Percentiles rank a stretch among this genome's conserved stretches.
phyloP scores from a whole-genome alignment of 1,139 yeast genomes.

The Saccharomyces hybrid region DNA sequence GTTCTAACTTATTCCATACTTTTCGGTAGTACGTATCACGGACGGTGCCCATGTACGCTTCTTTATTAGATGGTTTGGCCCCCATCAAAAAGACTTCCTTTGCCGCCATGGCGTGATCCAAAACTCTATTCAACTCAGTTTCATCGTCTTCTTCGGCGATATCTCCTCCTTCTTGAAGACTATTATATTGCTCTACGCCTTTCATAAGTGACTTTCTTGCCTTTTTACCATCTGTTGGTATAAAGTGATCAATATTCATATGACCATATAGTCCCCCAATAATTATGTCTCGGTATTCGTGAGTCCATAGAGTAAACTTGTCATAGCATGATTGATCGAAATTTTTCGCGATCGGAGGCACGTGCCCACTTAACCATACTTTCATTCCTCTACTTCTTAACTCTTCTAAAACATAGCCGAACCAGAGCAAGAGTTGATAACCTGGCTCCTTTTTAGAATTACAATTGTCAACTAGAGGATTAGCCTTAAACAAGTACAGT shows the following conservation, averaged over 20 bases:
- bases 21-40: conserved; percentile 46
- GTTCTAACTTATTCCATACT: conserved; percentile 16
- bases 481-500: conserved; percentile 62
- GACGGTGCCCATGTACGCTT: conserved; percentile 49
- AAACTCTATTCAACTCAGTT: conserved; percentile 7
- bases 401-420: conserved; percentile 66
- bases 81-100: conserved; percentile 37
- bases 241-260: conserved; percentile 81
- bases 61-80: conserved; percentile 62
- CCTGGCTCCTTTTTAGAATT: conserved; percentile 70
- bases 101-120: conserved; percentile 28
- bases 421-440: conserved; percentile 66
- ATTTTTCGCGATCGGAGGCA: conserved; percentile 76
- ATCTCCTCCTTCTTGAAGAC: conserved; percentile 16
- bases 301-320: conserved; percentile 67
- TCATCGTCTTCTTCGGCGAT: conserved; percentile 12
- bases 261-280: conserved; percentile 82
- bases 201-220: conserved; percentile 41
- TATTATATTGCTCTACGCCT: conserved; percentile 10
- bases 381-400: conserved; percentile 68
- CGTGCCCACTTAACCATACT: conserved; percentile 84
- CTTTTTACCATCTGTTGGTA: conserved; percentile 63
- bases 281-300: conserved; percentile 75
- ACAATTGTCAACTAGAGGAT: conserved; percentile 79
- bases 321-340: conserved; percentile 64